Conservation (phyloP, 768 basidiomycete genomes). For the Rhodotorula kratochvilovae region DNA sequence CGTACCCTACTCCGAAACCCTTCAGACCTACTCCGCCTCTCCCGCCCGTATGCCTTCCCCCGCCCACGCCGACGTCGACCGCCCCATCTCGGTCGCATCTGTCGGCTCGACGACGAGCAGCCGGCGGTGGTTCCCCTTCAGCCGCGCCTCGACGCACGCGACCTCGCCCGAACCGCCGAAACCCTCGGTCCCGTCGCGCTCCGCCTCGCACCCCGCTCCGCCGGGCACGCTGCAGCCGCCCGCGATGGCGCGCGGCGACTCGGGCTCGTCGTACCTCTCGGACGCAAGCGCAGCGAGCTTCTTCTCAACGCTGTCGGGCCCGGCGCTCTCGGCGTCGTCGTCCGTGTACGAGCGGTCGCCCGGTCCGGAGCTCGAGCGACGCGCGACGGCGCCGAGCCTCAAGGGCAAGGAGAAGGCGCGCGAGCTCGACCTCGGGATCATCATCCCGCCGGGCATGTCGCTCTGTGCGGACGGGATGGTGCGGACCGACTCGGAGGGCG, state of each 20-base stretch:
- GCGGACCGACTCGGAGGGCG: conserved; percentile 1
- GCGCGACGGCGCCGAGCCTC: background rate
- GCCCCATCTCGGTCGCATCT: conserved; percentile 2
- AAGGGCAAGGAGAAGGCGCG: conserved; percentile 18
- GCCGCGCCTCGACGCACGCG: background rate
- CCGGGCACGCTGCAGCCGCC: background rate
- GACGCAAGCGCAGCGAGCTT: conserved; percentile 5
- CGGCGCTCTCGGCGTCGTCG: background rate
- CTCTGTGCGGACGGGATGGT: background rate
- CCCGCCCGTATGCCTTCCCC: background rate
- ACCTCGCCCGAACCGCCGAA: background rate
- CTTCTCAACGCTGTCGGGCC: conserved; percentile 1
- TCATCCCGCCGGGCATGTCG: background rate
- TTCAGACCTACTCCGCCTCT: background rate
- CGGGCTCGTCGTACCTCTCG: background rate
- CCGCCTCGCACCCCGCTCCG: background rate
- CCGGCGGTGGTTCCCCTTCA: conserved; percentile 26
- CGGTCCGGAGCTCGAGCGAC: background rate
- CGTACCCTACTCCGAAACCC: background rate
- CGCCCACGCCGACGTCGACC: background rate
- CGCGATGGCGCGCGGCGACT: conserved; percentile 2
- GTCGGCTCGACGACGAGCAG: background rate
- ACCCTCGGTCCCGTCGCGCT: background rate
- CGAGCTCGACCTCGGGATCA: conserved; percentile 15
- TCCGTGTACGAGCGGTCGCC: background rate